Evolutionary conservation across 1,284 basidiomycete genomes (phyloP), one percentile per base, ranked within the genome.

Genomic region (Puccinia coronata): DNA sequence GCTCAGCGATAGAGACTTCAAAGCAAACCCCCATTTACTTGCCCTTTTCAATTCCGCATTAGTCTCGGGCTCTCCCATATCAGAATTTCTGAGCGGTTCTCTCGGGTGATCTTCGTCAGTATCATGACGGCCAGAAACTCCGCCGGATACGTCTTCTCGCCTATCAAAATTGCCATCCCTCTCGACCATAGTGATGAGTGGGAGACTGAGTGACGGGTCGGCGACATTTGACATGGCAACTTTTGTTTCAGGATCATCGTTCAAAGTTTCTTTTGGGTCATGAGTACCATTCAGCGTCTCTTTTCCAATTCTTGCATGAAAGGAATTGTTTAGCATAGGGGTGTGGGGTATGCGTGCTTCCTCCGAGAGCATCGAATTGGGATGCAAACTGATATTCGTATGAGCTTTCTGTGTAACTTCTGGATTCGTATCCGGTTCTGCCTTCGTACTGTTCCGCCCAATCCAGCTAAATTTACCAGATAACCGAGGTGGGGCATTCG

Each of bases 401-500:
- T 51, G 14, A 36, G 41, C 70, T 72, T 57, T 72, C 49, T 39
- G 70, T 14, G 25, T 72, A 8, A 20, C 70, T 18, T 72, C 70
- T 34, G 36, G 23, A 34, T 57, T 23, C 2, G 28, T 53, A 72
- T 49, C 47, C 6, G 51, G 8, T 12, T 6, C 49, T n/a, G 41
- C 23, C 51, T 72, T 72, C 49, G 51, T 1, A n/a, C 70, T 51
- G 41, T 53, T 72, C 20, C 39, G n/a, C 57, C 73, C 36, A 9
- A 51, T 47, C 73, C 73, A 75, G 25, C 73, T 75, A 25, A 75
- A 75, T 34, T 49, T 75, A 20, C 73, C 39, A 47, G 73, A 61
- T 23, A 75, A 31, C 23, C 55, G 53, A 47, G 73, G 39, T 57
- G 51, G 36, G n/a, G 47, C 34, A 55, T 57, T 53, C 6, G n/a